phyloP scores from a whole-genome alignment of 108 stramenopile genomes.

The Schizochytrium sp. region DNA sequence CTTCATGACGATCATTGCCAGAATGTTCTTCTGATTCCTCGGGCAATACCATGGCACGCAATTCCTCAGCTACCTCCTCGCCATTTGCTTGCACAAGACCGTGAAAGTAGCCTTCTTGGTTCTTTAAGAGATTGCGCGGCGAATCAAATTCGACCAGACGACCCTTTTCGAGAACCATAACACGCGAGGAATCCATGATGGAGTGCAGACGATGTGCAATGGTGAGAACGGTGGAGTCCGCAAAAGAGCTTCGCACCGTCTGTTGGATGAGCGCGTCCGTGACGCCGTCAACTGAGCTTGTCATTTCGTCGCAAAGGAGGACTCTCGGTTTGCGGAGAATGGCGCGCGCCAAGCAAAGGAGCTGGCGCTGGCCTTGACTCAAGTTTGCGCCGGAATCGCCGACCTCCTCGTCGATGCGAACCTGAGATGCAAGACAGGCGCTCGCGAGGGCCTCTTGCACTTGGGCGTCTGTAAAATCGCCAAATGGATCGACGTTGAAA shows the following conservation, averaged over 20 bases:
- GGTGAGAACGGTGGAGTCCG: slow-evolving; percentile 62
- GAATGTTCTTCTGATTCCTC: not conserved
- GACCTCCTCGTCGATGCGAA: slow-evolving; percentile 58
- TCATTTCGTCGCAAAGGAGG: slow-evolving; percentile 88
- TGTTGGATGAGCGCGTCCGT: slow-evolving; percentile 81
- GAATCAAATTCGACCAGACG: slow-evolving; percentile 31
- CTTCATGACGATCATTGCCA: not conserved
- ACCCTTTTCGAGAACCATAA: slow-evolving; percentile 36
- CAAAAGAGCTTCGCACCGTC: slow-evolving; percentile 62
- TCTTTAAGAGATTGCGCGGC: slow-evolving; percentile 30
- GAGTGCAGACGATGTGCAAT: slow-evolving; percentile 60
- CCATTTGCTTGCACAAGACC: slow-evolving; percentile 37
- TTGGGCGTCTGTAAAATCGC: slow-evolving; percentile 45
- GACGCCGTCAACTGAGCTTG: slow-evolving; percentile 74
- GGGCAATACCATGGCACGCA: not conserved
- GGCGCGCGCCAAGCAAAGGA: slow-evolving; percentile 86
- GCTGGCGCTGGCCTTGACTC: slow-evolving; percentile 86
- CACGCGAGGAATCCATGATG: slow-evolving; percentile 29
- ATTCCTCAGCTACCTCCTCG: not conserved
- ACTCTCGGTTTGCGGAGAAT: slow-evolving; percentile 62
- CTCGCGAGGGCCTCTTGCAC: slow-evolving; percentile 63
- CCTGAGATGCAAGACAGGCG: slow-evolving; percentile 53
- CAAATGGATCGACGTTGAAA: slow-evolving; percentile 85
- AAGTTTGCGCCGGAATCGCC: slow-evolving; percentile 78
- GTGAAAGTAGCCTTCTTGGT: slow-evolving; percentile 5